A percentile compares a stretch with the other conserved stretches of the same genome.
Evolutionary conservation across 140 eudicot species (phyloP).

Genomic region (Bidens hawaiensis): DNA sequence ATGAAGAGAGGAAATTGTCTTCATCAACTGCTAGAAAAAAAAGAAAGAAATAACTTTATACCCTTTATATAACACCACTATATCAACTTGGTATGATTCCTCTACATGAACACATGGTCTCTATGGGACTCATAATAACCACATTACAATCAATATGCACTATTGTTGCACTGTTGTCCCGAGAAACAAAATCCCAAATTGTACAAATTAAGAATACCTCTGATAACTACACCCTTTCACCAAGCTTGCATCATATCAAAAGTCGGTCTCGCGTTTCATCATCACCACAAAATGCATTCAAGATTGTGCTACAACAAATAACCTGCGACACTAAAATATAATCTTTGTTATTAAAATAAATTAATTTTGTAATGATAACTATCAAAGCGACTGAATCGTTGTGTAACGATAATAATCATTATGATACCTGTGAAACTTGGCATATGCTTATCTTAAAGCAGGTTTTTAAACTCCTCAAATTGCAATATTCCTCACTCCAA

Average conservation of each 20-base stretch:
- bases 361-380: no score
- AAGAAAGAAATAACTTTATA: no score
- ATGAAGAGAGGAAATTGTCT: no score
- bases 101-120: no score
- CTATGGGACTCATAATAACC: background rate
- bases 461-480: slow-evolving; percentile 47
- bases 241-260: no score
- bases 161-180: no score
- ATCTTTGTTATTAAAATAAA: no score
- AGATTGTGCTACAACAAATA: background rate
- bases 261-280: background rate
- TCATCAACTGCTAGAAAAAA: no score
- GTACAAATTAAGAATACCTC: slow-evolving; percentile 27
- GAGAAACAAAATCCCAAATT: slow-evolving; percentile 9
- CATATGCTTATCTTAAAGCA: slow-evolving; percentile 22
- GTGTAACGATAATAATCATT: no score
- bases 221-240: slow-evolving; percentile 2
- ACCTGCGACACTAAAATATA: background rate
- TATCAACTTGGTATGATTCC: no score
- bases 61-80: no score
- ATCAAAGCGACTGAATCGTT: no score
- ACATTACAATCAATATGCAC: slow-evolving; percentile 15
- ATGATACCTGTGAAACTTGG: slow-evolving; percentile 15
- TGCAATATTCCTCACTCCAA: slow-evolving; percentile 64
- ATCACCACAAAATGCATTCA: background rate